Evolutionary conservation across 768 basidiomycete genomes (phyloP), one percentile per base, ranked within the genome.

Genomic region (Boletellus emodensis): DNA sequence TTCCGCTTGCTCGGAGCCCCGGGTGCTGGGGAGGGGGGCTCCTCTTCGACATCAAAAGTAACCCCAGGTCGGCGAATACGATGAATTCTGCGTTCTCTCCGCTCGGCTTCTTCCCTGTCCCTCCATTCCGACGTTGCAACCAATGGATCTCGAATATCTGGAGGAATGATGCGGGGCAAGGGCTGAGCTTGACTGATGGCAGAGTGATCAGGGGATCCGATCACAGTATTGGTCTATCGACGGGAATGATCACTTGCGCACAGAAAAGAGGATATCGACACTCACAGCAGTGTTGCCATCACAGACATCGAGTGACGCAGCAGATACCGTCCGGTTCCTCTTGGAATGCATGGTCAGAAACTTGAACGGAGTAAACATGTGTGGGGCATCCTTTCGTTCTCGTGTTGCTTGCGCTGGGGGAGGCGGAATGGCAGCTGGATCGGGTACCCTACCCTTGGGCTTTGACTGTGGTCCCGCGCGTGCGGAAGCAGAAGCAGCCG

Each of bases 181-280:
- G 78, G 75, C 28, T 72, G 72, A 33, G 78, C 81, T 35, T 78
- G 78, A 60, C 86, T 83, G 54, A 81, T 71, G 59, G 81, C 76
- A 2, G 89, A 90, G 15, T 80, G 79, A 12, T 82, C 85, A 5
- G 89, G 89, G 3, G 85, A 87, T 14, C 85, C 87, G 24, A 90
- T 65, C 39, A 86, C 79, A 24, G 89, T 88, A 58, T 82, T 90
- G 14, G 82, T 68, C 84, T 85, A 34, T 41, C 38, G 4, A 58
- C 11, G 45, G 44, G 35, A 42, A 48, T 41, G 13, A 48, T 57
- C 22, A 53, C 30, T 41, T 33, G 18, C 17, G 37, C 18, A 2
- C 50, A 6, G 20, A 20, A 28, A 32, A 26, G 11, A 38, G 3
- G 15, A 12, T 20, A 45, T 3, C n/a, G 22, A 35, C 33, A 61